These are phyloP conservation scores for Tulasnella sp. DNA, from an alignment of 768 basidiomycete species.

Conservation along the genomic window DNA sequence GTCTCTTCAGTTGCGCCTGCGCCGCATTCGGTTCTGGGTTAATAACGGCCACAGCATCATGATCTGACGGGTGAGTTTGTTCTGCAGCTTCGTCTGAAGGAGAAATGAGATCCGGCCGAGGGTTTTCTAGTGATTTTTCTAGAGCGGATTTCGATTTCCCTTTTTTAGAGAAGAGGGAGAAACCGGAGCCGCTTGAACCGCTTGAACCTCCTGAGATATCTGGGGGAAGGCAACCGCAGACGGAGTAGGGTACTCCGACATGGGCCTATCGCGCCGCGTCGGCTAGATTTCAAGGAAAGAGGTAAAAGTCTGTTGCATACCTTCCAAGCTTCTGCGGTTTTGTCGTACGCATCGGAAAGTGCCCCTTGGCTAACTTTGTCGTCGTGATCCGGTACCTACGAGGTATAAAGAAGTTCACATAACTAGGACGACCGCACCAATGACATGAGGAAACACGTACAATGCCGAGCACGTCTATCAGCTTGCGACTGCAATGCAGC, in stretches of 20 bases:
- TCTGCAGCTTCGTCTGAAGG: conserved; percentile 18
- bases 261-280: conserved; percentile 31
- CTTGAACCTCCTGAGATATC: too few relatives aligned
- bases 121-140: conserved; percentile 5
- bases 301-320: conserved; percentile 24
- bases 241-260: conserved; percentile 46
- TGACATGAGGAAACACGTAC: not conserved
- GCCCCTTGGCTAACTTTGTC: conserved; percentile 43
- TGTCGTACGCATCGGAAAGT: conserved; percentile 42
- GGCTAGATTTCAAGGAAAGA: not conserved
- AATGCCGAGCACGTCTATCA: not conserved
- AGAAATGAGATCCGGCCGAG: conserved; percentile 23
- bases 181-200: not conserved
- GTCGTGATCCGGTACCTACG: conserved; percentile 36
- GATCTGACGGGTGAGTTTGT: conserved; percentile 23
- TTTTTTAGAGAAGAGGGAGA: conserved; percentile 11
- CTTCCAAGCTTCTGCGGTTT: conserved; percentile 44
- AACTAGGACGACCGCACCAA: not conserved
- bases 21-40: conserved; percentile 13
- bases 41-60: conserved; percentile 20
- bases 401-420: not conserved
- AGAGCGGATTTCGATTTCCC: conserved; percentile 5
- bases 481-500: not conserved
- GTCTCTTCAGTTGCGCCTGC: not conserved
- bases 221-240: conserved; percentile 50